Evolutionary conservation across 2,329 filamentous ascomycete species (phyloP), one percentile per base, ranked within the genome.

Genomic region (Sphaerulina musiva): DNA sequence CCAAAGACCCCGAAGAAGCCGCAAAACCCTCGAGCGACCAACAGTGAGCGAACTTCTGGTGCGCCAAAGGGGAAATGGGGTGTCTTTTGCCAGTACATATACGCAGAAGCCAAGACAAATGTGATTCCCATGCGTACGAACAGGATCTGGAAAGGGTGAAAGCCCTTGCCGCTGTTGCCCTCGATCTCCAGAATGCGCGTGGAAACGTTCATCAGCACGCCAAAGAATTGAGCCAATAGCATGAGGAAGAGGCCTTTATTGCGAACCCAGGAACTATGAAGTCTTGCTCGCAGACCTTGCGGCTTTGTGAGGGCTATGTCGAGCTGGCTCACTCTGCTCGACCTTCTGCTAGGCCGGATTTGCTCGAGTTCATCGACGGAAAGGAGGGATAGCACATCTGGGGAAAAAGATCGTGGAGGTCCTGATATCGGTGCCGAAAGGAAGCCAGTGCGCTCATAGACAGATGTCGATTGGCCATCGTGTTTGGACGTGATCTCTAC

Each of bases 131-230:
- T 91, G 53, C 91, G 81, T 6, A 81, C 80, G 64, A 95, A 90
- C 3, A 95, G 78, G 56, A 95, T 84, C 72, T 93, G 87, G 60
- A 95, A 84, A 0, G 90, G 88, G 74, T 93, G 82, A 76, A 95
- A 85, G 2, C 82, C 82, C 45, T 83, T 77, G 51, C 81, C 85
- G 60, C 86, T 76, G 14, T 86, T 76, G 9, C 81, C 81, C 61
- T 82, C 76, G 36, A 80, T 76, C 68, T 95, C 88, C 39, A 95
- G 74, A 9, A 92, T 70, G 17, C 89, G 79, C 0, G 89, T 87
- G 40, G 83, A 83, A 8, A 95, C 81, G 68, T 93, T 95, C 91
- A 95, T 95, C 49, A 87, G 71, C 0, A 86, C 84, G 1, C 85
- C 89, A 63, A 95, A 95, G 36, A 93, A 74, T 70, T 95, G 89